Evolutionary conservation across 2,329 filamentous ascomycete species (phyloP), one percentile per base, ranked within the genome.

Genomic region (Helminthosporium solani): DNA sequence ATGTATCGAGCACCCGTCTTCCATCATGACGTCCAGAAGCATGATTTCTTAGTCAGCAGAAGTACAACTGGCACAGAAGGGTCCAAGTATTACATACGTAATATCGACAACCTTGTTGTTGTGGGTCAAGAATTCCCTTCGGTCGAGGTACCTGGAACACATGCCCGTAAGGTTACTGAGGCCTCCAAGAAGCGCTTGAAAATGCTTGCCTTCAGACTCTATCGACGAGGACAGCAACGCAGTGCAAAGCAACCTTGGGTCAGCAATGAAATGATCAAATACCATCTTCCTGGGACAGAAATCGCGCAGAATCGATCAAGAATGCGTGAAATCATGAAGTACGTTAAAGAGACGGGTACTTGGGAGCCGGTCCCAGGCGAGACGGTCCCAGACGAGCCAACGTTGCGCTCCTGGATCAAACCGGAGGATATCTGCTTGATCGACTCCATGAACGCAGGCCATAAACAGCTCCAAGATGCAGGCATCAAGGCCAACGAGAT

Each of bases 1-100:
- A 96, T 99, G 88, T 97, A 90, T 64, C 84, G 92, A 42, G 91
- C 94, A 3, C 94, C 94, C 0, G 84, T 99, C 21, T 99, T 96
- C 76, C 88, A 87, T 61, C 94, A 99, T 62, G 78, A 82, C 28
- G 75, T 88, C 0, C 87, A 88, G 60, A 73, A 76, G 7, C 90
- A 84, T 8, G 94, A 99, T 64, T 99, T 97, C 65, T 73, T 99
- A 15, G 82, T 96, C 7, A 83, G 92, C 23, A 84, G 91, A 54
- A 95, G 82, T 62, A 88, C 82, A 20, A 96, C 89, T 19, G 87
- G 88, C 39, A 77, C 85, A 7, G 76, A 84, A n/a, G 90, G 91
- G 2, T 85, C 86, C 5, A 80, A 79, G 36, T 96, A 90, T 78
- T 95, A 84, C 60, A 73, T 99, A 44, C 86, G 90, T 50, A 95